Evolutionary conservation across 2,329 filamentous ascomycete species (phyloP), one percentile per base, ranked within the genome.

Genomic region (Penicillium sp.): DNA sequence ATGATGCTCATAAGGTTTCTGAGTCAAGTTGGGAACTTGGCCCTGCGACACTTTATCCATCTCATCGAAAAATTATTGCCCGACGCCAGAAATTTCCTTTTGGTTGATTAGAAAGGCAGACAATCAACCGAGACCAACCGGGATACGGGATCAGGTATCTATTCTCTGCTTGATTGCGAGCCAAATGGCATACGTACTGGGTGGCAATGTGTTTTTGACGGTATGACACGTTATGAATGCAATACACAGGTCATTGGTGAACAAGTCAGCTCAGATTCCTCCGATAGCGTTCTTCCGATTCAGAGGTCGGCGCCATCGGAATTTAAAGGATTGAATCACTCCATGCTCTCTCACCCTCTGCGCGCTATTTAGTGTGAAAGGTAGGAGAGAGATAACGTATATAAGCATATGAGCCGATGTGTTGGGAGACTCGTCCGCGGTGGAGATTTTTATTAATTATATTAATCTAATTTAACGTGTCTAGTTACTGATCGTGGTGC

Each of bases 201-300:
- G 7, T 17, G 43, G 6, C n/a, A 6, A 21, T 47, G 4, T 15
- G n/a, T 9, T 35, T 1, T 48, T 35, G 19, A 10, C 29, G n/a
- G 45, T 12, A 48, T n/a, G 13, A 35, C 27, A 17, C 4, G 23
- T 10, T 12, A 5, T 17, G 12, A 33, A 21, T 21, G 19, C 12
- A n/a, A 17, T 21, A 29, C 29, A 6, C 8, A 15, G 17, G 7
- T 47, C 4, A 27, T 19, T 25, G 33, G 5, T 7, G 29, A 47
- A 35, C 19, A 38, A 31, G 29, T 23, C 31, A 25, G 25, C 27
- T 42, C 12, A 9, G 25, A 4, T 17, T 15, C 21, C n/a, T 35
- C 46, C 21, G 50, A 15, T 4, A 4, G 49, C 8, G 50, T 58
- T 40, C 58, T 61, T 13, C n/a, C 50, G 2, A 58, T 52, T 41